Base-by-base conservation (phyloP, 345 rosid genomes). In the Passiflora organensis region DNA sequence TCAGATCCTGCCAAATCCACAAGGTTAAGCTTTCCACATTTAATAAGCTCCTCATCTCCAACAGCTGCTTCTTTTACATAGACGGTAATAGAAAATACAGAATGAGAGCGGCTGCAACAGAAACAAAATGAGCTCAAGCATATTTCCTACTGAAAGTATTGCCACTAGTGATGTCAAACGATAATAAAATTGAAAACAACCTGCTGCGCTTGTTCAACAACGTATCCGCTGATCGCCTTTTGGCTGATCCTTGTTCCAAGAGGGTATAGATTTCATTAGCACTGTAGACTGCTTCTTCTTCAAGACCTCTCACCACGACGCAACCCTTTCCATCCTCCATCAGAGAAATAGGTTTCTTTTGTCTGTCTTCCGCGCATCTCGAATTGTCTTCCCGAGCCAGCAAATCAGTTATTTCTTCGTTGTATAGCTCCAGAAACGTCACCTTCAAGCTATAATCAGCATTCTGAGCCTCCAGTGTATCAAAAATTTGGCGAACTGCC, bases 1-100 rank as follows among this genome's bases (percentile, higher is more conserved):
- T 91, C 98, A 15, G 98, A 91, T 53, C 98, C 98, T 15, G 98
- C 98, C 78, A 91, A 69, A 82, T 91, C 98, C 63, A 91, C 98
- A 69, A 91, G 96, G 66, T 88, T 84, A 65, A 91, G 96, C 82
- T 88, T 91, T 42, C 98, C 98, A 58, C 98, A 91, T 71, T 91
- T 91, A 44, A 91, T 86, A 23, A 91, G 59, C 54, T 91, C 96
- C 50, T 85, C 95, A n/a, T 85, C 96, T 59, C 87, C 96, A 51
- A 85, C 64, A 28, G 84, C 67, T 12, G 88, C 84, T 72, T 91
- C 98, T 71, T 86, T 91, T 6, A 91, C 68, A 56, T 85, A 76
- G 34, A 86, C 73, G 6, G 90, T 84, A 51, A 88, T 91, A 6
- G 95, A 83, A 77, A 91, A 88, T 60, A 91, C 80, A 10, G 98